Base-by-base conservation (phyloP, 306 rosid species). In the Citrullus mucosospermus region DNA sequence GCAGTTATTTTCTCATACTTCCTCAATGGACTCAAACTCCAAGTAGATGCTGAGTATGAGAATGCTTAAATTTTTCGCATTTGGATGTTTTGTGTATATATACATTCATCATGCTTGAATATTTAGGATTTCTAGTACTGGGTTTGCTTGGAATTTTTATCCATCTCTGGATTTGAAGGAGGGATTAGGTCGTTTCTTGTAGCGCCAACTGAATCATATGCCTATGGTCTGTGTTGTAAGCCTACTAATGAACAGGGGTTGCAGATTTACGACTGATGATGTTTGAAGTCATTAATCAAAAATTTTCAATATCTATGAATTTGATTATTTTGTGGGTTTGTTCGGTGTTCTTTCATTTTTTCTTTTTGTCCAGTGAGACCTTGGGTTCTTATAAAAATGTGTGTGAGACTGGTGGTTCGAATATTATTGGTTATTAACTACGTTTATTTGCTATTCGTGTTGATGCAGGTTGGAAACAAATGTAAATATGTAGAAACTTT, bases 381-480 rank as follows among this genome's bases (percentile, higher is more conserved):
- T 61, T 7, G 4, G 10, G 6, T 62, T 30, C 68, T 62, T 62
- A 32, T 62, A 14, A 30, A n/a, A 17, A 9, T 0, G 3, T 41
- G 3, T 43, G 28, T 70, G 11, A 12, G 76, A 70, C 5, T 1
- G 53, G 13, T 39, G 53, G 16, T 38, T n/a, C 4, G 73, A 38
- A 32, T 44, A n/a, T 82, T 68, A 4, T 17, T 8, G 43, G n/a
- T 53, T 50, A 32, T 51, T 50, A 18, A 74, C 62, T 73, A 14
- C n/a, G 7, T 30, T 51, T 51, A 5, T 50, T 11, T 59, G 18
- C 50, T 69, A 17, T 56, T 67, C 2, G 63, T 62, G 54, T 36
- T 83, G 80, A 10, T 88, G 86, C 90, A 91, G 98, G 87, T 2
- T 93, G 98, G 97, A 88, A 91, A 86, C 79, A 88, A 18, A 72